Conservation (phyloP, 1,284 basidiomycete species). For the Cutaneotrichosporon sp. region DNA sequence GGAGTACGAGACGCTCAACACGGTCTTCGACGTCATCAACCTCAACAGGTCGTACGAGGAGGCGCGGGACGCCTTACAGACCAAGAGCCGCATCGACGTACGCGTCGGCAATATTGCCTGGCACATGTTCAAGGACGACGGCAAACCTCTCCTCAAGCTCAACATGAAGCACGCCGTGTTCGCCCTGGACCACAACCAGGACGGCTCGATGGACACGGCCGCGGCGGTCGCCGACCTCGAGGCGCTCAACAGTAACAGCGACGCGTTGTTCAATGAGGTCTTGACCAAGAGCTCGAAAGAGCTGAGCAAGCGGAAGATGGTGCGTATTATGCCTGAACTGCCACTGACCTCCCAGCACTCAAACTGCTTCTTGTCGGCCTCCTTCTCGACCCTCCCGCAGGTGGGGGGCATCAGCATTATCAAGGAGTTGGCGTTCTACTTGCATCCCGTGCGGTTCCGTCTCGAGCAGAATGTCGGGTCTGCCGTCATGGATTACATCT, state of each 20-base stretch:
- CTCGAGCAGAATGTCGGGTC: conserved; percentile 80
- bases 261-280: conserved; percentile 87
- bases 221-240: conserved; percentile 72
- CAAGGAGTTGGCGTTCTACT: conserved; percentile 74
- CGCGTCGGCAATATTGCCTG: conserved; percentile 88
- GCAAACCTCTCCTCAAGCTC: conserved; percentile 80
- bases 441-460: conserved; percentile 86
- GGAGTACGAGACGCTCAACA: conserved; percentile 76
- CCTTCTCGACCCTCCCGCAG: conserved; percentile 78
- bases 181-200: conserved; percentile 82
- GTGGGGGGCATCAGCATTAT: conserved; percentile 94
- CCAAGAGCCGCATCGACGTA: conserved; percentile 77
- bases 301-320: conserved; percentile 56
- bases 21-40: conserved; percentile 86
- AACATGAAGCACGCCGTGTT: conserved; percentile 78
- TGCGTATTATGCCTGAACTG: too few relatives aligned
- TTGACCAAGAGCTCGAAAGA: conserved; percentile 63
- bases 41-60: conserved; percentile 70
- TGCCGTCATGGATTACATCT: conserved; percentile 87
- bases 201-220: conserved; percentile 82
- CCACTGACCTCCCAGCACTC: conserved; percentile 18
- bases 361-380: conserved; percentile 24
- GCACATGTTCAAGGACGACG: conserved; percentile 78
- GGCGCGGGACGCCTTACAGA: conserved; percentile 68
- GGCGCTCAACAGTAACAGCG: conserved; percentile 83